Evolutionary conservation across 2,329 filamentous ascomycete genomes (phyloP).

Genomic region (Penicillium sp.): DNA sequence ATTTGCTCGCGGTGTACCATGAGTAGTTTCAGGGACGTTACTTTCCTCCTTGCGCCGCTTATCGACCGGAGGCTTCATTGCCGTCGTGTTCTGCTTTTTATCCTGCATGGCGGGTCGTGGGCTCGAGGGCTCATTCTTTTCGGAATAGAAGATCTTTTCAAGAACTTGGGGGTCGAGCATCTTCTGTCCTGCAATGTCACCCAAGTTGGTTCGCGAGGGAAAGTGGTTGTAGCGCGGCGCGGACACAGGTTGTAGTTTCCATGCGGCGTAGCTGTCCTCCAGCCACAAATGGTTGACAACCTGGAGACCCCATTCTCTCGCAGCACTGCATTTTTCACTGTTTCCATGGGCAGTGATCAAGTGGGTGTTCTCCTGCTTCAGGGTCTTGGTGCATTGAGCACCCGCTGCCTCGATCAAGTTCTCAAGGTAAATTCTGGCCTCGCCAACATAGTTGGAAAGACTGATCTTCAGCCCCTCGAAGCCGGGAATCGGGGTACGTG

Average conservation of each 20-base stretch:
- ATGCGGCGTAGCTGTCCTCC: slow-evolving; percentile 93
- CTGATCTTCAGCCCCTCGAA: slow-evolving; percentile 76
- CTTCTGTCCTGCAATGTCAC: slow-evolving; percentile 88
- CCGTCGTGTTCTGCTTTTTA: slow-evolving; percentile 33
- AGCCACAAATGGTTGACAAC: slow-evolving; percentile 96
- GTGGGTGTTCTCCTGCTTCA: slow-evolving; percentile 94
- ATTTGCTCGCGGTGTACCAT: slow-evolving; percentile 25
- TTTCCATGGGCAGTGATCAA: slow-evolving; percentile 83
- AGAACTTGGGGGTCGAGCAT: slow-evolving; percentile 68
- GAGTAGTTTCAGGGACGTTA: slow-evolving; percentile 16
- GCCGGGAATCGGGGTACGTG: slow-evolving; percentile 69
- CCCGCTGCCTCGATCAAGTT: slow-evolving; percentile 82
- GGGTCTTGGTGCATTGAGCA: slow-evolving; percentile 86
- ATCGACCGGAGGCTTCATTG: slow-evolving; percentile 22
- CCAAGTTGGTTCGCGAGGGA: slow-evolving; percentile 80
- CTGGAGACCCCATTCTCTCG: slow-evolving; percentile 83
- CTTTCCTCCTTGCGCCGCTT: slow-evolving; percentile 20
- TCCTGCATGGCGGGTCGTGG: slow-evolving; percentile 32
- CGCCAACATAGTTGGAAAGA: slow-evolving; percentile 92
- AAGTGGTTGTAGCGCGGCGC: slow-evolving; percentile 79
- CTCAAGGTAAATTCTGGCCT: slow-evolving; percentile 87
- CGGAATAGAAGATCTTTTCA: slow-evolving; percentile 63
- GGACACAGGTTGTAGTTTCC: slow-evolving; percentile 67
- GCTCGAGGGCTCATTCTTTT: slow-evolving; percentile 20
- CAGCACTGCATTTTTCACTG: slow-evolving; percentile 90